A percentile compares a stretch with the other conserved stretches of the same genome.
Evolutionary conservation across 305 asterid genomes (phyloP).

Genomic region (Fraxinus albicans): DNA sequence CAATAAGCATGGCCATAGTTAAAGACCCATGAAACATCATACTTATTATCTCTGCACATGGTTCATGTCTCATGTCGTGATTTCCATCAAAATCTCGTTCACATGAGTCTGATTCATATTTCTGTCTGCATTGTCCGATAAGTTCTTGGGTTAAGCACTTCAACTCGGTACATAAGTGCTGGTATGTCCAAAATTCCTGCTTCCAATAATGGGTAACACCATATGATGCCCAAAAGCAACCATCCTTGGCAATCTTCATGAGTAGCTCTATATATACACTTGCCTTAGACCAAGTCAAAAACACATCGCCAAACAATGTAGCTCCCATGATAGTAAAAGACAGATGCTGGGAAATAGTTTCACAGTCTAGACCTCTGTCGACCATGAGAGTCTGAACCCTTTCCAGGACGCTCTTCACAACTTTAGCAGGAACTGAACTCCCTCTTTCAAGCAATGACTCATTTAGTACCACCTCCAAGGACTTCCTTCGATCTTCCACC

Average conservation of each 20-base stretch:
- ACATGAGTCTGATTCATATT: slow-evolving; percentile 26
- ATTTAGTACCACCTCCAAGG: slow-evolving; percentile 36
- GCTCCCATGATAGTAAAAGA: slow-evolving; percentile 41
- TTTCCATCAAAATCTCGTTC: slow-evolving; percentile 21
- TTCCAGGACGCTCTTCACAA: slow-evolving; percentile 31
- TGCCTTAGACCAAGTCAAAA: slow-evolving; percentile 45
- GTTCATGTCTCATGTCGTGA: slow-evolving; percentile 28
- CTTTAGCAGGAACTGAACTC: slow-evolving; percentile 28
- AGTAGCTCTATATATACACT: slow-evolving; percentile 39
- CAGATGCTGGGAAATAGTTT: slow-evolving; percentile 37
- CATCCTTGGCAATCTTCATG: slow-evolving; percentile 43
- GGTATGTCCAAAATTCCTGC: slow-evolving; percentile 39
- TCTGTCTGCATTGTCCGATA: slow-evolving; percentile 30
- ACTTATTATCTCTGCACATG: slow-evolving; percentile 42
- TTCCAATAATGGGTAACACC: slow-evolving; percentile 45
- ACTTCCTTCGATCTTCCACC: slow-evolving; percentile 42
- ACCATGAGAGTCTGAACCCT: slow-evolving; percentile 25
- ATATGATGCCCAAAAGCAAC: slow-evolving; percentile 44
- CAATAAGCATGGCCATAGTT: slow-evolving; percentile 39
- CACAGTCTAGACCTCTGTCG: slow-evolving; percentile 35
- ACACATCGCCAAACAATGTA: slow-evolving; percentile 42
- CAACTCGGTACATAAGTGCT: slow-evolving; percentile 35
- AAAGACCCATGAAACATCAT: slow-evolving; percentile 50
- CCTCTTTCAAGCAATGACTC: slow-evolving; percentile 36
- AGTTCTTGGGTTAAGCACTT: slow-evolving; percentile 45